Conservation (phyloP, 352 stramenopile genomes). For the Globisporangium uncinulatum region DNA sequence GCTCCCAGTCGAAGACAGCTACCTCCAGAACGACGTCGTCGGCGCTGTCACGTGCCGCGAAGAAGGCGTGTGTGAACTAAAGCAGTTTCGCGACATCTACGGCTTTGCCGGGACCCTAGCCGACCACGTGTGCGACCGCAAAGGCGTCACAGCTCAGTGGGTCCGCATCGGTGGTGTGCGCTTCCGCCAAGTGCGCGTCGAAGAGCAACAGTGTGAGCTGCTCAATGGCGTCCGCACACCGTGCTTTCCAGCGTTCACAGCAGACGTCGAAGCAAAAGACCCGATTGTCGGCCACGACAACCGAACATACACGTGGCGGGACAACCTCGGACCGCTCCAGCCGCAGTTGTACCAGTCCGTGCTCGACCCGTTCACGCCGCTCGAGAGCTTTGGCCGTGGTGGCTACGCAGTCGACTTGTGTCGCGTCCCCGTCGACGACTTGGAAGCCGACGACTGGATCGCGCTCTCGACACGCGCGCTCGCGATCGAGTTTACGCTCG, state of each 20-base stretch:
- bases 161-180: conserved; percentile 69
- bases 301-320: conserved; percentile 59
- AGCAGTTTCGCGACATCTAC: conserved; percentile 75
- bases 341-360: conserved; percentile 53
- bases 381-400: conserved; percentile 53
- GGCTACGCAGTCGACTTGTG: conserved; percentile 78
- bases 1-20: conserved; percentile 78
- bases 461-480: conserved; percentile 75
- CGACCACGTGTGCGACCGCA: conserved; percentile 44
- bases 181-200: conserved; percentile 79
- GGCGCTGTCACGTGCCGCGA: conserved; percentile 70
- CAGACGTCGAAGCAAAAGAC: conserved; percentile 40
- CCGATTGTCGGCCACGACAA: conserved; percentile 36
- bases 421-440: conserved; percentile 41
- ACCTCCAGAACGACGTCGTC: conserved; percentile 82
- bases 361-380: conserved; percentile 35
- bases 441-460: conserved; percentile 71
- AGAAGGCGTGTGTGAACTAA: conserved; percentile 74
- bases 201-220: conserved; percentile 62
- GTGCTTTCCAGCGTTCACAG: conserved; percentile 73
- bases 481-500: conserved; percentile 80
- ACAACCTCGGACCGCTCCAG: conserved; percentile 50
- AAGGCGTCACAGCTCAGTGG: conserved; percentile 63
- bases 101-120: conserved; percentile 54
- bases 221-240: conserved; percentile 50